Conservation (phyloP, 306 rosid genomes). For the Prinsepia uniflora region DNA sequence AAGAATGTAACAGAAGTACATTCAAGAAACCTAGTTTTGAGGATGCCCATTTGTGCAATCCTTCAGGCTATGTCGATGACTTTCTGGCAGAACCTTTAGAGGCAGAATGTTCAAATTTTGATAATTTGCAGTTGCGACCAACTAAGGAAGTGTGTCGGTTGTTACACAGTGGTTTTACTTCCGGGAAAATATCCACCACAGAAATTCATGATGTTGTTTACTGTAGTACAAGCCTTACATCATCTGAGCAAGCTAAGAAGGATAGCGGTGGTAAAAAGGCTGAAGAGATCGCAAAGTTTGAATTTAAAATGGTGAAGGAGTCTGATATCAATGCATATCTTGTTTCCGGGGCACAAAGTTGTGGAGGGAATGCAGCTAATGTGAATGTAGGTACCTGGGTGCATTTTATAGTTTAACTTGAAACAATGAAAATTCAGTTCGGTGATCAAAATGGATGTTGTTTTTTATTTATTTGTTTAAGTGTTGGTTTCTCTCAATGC, state of each 20-base stretch:
- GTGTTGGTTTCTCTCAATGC: background rate
- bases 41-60: slow-evolving; percentile 18
- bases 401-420: background rate
- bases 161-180: background rate
- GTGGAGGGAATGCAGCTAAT: slow-evolving; percentile 5
- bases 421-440: background rate
- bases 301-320: background rate
- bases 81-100: slow-evolving; percentile 14
- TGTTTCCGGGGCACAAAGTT: slow-evolving; percentile 14
- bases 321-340: background rate
- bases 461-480: background rate
- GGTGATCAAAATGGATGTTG: background rate
- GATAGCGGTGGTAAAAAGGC: background rate
- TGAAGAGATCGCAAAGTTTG: background rate
- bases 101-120: background rate
- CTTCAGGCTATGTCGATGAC: slow-evolving; percentile 6
- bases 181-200: background rate
- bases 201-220: background rate
- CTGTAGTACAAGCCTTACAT: slow-evolving; percentile 5
- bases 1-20: slow-evolving; percentile 5
- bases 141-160: background rate
- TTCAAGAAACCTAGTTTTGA: slow-evolving; percentile 6
- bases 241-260: background rate
- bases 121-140: background rate
- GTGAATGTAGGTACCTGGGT: slow-evolving; percentile 3